Evolutionary conservation across 371 early-diverging fungal genomes (phyloP).

Genomic region (Mortierella sp.): DNA sequence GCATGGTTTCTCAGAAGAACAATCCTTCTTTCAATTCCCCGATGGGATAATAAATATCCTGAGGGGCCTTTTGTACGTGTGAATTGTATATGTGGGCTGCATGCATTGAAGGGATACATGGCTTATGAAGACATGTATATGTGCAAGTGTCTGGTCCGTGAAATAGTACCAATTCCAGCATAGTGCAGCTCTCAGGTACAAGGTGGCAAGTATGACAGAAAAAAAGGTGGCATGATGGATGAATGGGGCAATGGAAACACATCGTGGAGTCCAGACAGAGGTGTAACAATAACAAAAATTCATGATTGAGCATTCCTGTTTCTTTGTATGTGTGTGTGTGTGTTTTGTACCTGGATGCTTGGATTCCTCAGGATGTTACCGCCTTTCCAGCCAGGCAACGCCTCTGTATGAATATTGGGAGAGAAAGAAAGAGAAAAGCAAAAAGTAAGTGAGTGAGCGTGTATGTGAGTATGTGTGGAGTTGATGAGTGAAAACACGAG

Average conservation of each 20-base stretch:
- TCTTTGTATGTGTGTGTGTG: neutral
- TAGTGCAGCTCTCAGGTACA: neutral
- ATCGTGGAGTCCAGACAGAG: too few species aligned
- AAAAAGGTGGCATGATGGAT: too few species aligned
- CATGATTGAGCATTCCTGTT: neutral
- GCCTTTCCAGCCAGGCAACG: conserved; percentile 67
- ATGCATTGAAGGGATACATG: neutral
- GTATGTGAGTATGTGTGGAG: neutral
- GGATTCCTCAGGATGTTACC: conserved; percentile 68
- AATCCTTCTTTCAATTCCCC: too few species aligned
- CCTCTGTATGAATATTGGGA: conserved; percentile 18
- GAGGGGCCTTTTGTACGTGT: neutral
- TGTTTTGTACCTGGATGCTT: conserved; percentile 64
- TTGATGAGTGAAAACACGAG: neutral
- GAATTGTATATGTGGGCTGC: neutral
- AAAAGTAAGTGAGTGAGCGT: neutral
- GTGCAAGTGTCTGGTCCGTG: too few species aligned
- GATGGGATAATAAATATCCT: neutral
- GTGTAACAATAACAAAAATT: neutral
- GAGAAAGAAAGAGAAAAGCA: neutral
- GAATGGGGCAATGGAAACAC: too few species aligned
- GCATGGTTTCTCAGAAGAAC: neutral
- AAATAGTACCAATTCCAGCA: too few species aligned
- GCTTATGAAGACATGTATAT: neutral
- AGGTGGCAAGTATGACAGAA: neutral